These are phyloP conservation scores for Metrosideros polymorpha DNA, from an alignment of 441 rosid genomes.

Conservation along the genomic window DNA sequence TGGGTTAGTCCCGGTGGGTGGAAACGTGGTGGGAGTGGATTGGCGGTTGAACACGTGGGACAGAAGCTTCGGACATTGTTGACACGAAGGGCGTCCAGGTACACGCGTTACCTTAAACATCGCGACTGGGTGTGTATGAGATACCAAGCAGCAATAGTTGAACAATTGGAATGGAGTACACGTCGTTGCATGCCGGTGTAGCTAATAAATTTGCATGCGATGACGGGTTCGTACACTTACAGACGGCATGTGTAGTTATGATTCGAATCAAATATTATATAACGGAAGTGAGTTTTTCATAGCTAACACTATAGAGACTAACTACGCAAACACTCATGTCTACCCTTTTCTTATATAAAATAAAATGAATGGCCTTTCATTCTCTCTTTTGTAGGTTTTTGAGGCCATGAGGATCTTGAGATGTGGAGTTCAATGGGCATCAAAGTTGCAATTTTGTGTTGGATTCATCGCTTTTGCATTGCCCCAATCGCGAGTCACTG, in stretches of 20 bases:
- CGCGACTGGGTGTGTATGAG: background rate
- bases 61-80: background rate
- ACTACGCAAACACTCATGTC: background rate
- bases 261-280: background rate
- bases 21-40: slow-evolving; percentile 8
- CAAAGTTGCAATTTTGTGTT: background rate
- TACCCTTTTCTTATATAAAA: background rate
- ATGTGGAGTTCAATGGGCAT: background rate
- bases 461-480: background rate
- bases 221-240: too few species aligned
- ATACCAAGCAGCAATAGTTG: background rate
- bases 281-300: background rate
- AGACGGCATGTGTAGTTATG: background rate
- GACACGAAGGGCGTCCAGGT: slow-evolving; percentile 3
- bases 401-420: background rate
- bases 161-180: too few species aligned
- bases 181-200: too few species aligned
- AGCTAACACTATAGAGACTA: background rate
- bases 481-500: accelerated
- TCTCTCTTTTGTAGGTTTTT: background rate
- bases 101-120: background rate
- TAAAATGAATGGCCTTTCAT: background rate
- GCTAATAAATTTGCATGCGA: too few species aligned
- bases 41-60: background rate
- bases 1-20: background rate